Evolutionary conservation across 208 protist genomes (phyloP), one percentile per base, ranked within the genome.

Genomic region (Leishmania tarentolae): DNA sequence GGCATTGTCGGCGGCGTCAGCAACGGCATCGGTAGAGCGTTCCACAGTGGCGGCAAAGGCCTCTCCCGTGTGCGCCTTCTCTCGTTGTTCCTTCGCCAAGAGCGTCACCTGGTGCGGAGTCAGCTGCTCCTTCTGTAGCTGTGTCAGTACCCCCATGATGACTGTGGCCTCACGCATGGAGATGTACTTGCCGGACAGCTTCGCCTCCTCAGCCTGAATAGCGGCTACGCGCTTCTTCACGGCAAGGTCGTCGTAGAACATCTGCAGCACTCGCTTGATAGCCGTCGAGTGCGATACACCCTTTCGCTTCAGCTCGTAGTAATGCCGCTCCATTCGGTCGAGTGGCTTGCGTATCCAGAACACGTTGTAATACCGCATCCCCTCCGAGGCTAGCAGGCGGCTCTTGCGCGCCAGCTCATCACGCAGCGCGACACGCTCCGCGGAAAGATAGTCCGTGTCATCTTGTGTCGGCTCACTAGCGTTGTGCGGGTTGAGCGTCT

Each of bases 351-450:
- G 92, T 21, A 98, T 86, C 93, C 95, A 98, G 81, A 97, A 98
- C 46, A 98, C 91, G 85, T 98, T 98, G 90, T 96, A 96, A 74
- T 98, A 98, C 59, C 95, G 93, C 93, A 97, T 98, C 31, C 95
- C 95, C 84, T 96, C 92, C 50, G 92, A 94, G 44, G 95, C 95
- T 28, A 96, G 77, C 3, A 95, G 85, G 59, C 95, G 92, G 84
- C 93, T 97, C 80, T 94, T 95, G 53, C 88, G 86, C 15, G 92
- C 91, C 28, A 98, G 81, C 85, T 96, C 92, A 53, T 96, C 93
- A 13, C 95, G 93, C 69, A 98, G 74, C 15, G 89, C 92, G 2
- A 88, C 75, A 37, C 95, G 90, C 84, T 95, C 91, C 19, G 75
- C 88, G n/a, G 81, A 89, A 50, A 94, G 87, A 66, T 83, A 83